These are phyloP conservation scores for Rhexocercosporidium sp. DNA, from an alignment of 2,329 filamentous ascomycete genomes.

Conservation along the genomic window DNA sequence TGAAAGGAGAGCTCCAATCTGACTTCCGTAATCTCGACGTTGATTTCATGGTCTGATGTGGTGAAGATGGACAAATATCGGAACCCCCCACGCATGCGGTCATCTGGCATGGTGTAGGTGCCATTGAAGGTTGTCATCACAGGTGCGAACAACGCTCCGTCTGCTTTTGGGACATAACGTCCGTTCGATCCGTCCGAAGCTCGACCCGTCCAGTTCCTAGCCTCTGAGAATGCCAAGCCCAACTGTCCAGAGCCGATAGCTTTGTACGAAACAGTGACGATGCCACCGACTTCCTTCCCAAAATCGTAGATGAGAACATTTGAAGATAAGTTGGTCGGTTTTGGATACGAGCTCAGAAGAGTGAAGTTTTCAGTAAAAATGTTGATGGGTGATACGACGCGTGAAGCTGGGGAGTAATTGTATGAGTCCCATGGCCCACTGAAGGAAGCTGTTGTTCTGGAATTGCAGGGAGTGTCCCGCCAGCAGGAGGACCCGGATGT, in stretches of 20 bases:
- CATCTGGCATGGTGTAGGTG: constrained; percentile 50
- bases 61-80: constrained; percentile 56
- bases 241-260: constrained; percentile 47
- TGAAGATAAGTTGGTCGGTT: constrained; percentile 16
- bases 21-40: constrained; percentile 41
- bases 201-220: constrained; percentile 51
- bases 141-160: constrained; percentile 53
- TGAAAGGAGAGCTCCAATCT: constrained; percentile 47
- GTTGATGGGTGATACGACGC: constrained; percentile 55
- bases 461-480: constrained; percentile 56
- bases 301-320: constrained; percentile 64
- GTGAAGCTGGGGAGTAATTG: constrained; percentile 59
- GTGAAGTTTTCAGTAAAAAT: constrained; percentile 45
- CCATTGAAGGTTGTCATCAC: constrained; percentile 44
- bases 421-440: constrained; percentile 61
- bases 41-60: constrained; percentile 41
- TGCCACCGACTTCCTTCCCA: constrained; percentile 61
- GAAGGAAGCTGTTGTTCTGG: constrained; percentile 53
- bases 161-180: constrained; percentile 46
- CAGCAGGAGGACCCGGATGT: constrained; percentile 49
- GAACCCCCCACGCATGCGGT: constrained; percentile 56
- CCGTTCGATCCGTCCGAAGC: constrained; percentile 55
- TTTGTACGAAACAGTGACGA: constrained; percentile 56
- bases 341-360: constrained; percentile 33
- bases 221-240: constrained; percentile 54